These are phyloP conservation scores for Dovyalis caffra DNA, from an alignment of 345 rosid genomes.

Conservation along the genomic window DNA sequence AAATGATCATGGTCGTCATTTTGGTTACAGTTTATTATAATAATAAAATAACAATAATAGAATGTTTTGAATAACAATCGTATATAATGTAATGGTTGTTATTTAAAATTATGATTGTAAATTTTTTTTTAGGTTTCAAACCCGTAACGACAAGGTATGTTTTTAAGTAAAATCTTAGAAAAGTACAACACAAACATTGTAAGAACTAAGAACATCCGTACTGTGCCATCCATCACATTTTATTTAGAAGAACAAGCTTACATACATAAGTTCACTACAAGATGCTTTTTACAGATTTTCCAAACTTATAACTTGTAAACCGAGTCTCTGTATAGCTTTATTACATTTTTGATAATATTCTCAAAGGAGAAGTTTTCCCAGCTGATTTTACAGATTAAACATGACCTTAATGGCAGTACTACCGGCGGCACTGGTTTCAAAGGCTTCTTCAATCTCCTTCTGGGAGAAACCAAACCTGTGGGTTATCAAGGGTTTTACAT, in stretches of 20 bases:
- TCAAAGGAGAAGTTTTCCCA: too few species aligned
- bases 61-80: too few species aligned
- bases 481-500: constrained; percentile 82
- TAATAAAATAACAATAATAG: too few species aligned
- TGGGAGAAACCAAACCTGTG: constrained; percentile 87
- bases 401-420: constrained; percentile 85
- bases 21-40: too few species aligned
- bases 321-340: not conserved
- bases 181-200: not conserved
- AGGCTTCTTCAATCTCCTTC: constrained; percentile 79
- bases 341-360: too few species aligned
- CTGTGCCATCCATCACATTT: not conserved
- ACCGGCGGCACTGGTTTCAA: constrained; percentile 84
- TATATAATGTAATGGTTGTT: too few species aligned
- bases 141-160: too few species aligned
- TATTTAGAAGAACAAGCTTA: not conserved
- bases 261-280: not conserved
- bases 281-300: not conserved
- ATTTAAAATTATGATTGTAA: too few species aligned
- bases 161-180: not conserved
- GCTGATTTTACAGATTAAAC: constrained; percentile 62
- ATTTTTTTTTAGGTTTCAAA: too few species aligned
- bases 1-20: too few species aligned
- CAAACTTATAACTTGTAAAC: too few species aligned
- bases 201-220: not conserved